Conservation (phyloP, 2,329 filamentous ascomycete species). For the Exophiala lecanii-corni region DNA sequence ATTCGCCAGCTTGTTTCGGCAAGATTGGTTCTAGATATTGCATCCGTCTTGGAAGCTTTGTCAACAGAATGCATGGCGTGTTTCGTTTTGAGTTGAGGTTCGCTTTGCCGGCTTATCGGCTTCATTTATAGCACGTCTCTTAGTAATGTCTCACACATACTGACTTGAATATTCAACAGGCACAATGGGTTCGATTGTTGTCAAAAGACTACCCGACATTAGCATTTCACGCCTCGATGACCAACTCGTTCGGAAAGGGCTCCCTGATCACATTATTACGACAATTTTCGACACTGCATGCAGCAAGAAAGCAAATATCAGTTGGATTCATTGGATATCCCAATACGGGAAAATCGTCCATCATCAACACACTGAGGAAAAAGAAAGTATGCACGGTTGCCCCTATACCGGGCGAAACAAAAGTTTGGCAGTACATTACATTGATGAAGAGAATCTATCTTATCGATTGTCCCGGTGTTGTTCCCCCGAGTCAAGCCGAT, state of each 20-base stretch:
- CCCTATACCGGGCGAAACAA: conserved; percentile 93
- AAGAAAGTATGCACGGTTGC: conserved; percentile 93
- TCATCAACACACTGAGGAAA: conserved; percentile 92
- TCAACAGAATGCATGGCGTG: conserved; percentile 72
- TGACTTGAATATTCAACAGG: conserved; percentile 55
- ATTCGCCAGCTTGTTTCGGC: conserved; percentile 51
- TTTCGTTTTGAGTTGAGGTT: conserved; percentile 95
- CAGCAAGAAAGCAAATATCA: conserved; percentile 87
- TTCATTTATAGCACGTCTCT: conserved; percentile 74
- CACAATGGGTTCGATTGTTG: conserved; percentile 82
- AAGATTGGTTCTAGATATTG: conserved; percentile 30
- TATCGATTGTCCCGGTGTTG: conserved; percentile 95
- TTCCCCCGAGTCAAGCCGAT: conserved; percentile 80
- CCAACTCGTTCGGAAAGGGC: conserved; percentile 94
- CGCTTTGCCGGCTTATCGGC: conserved; percentile 57
- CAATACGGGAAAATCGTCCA: conserved; percentile 92
- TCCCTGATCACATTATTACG: conserved; percentile 85
- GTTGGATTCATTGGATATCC: conserved; percentile 87
- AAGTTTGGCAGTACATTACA: conserved; percentile 97
- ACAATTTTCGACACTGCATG: conserved; percentile 87
- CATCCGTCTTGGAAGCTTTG: conserved; percentile 81
- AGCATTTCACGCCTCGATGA: conserved; percentile 91
- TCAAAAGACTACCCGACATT: conserved; percentile 91
- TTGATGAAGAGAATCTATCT: conserved; percentile 92
- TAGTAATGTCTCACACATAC: conserved; percentile 97